Evolutionary conservation across 2,329 filamentous ascomycete genomes (phyloP).

Genomic region (Paracorniculantispora psalliotae): DNA sequence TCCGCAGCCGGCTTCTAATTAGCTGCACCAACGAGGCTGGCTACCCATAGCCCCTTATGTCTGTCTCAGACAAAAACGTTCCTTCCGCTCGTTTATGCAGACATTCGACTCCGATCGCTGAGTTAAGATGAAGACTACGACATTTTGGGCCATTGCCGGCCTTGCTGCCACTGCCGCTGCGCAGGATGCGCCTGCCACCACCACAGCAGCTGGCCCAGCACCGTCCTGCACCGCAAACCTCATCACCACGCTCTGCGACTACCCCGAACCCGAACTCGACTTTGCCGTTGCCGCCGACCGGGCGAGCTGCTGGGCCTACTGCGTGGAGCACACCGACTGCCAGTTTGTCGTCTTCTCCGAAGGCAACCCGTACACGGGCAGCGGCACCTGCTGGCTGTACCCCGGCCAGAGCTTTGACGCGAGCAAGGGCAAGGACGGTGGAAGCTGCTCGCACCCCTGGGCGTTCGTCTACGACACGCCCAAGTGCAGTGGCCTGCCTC

Average conservation of each 20-base stretch:
- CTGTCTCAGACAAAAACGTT: too few relatives aligned
- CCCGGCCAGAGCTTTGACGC: slow-evolving; percentile 23
- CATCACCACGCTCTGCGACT: slow-evolving; percentile 24
- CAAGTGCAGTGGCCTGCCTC: slow-evolving; percentile 14
- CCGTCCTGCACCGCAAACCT: slow-evolving; percentile 24
- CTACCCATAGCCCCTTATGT: too few relatives aligned
- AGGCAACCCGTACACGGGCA: slow-evolving; percentile 24
- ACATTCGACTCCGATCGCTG: background rate
- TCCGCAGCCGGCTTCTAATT: too few relatives aligned
- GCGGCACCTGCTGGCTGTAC: slow-evolving; percentile 27
- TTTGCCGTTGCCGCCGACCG: slow-evolving; percentile 23
- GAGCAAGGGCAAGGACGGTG: slow-evolving; percentile 17
- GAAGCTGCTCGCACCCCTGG: slow-evolving; percentile 15
- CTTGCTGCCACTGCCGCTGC: slow-evolving; percentile 66
- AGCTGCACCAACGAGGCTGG: too few relatives aligned
- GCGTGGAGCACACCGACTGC: slow-evolving; percentile 25
- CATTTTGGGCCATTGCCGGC: slow-evolving; percentile 46
- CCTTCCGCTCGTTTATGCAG: too few relatives aligned
- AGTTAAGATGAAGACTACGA: background rate
- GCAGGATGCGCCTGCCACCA: slow-evolving; percentile 6
- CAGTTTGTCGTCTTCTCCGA: slow-evolving; percentile 26
- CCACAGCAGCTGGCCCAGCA: slow-evolving; percentile 19
- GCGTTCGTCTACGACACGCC: slow-evolving; percentile 23
- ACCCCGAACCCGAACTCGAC: slow-evolving; percentile 18
- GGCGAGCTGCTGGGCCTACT: slow-evolving; percentile 26